phyloP scores from a whole-genome alignment of 257 asterid species.

The Knoxia roxburghii region DNA sequence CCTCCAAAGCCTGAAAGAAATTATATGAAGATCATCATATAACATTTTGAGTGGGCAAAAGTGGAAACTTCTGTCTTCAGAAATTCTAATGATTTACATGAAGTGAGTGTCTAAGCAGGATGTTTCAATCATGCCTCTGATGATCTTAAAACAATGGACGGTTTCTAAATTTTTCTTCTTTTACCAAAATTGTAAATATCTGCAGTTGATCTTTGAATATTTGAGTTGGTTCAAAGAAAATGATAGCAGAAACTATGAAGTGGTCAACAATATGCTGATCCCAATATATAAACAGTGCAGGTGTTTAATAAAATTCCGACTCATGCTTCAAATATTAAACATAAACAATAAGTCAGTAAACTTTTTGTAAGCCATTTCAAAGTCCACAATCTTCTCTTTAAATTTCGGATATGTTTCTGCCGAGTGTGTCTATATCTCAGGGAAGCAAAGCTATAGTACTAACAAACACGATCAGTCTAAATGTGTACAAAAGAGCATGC shows the following conservation, averaged over 20 bases:
- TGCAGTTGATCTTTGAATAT: background rate
- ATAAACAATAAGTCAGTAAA: background rate
- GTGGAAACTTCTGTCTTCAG: background rate
- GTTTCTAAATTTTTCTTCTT: background rate
- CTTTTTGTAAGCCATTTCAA: background rate
- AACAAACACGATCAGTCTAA: background rate
- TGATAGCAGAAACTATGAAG: background rate
- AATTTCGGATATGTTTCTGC: background rate
- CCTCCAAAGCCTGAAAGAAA: constrained; percentile 78
- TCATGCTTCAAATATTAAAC: background rate
- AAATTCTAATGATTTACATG: background rate
- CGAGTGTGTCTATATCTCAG: background rate
- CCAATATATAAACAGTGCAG: background rate
- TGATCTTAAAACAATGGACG: background rate
- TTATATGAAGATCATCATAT: constrained; percentile 11
- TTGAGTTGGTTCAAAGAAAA: background rate
- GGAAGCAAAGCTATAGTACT: background rate
- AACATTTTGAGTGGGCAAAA: background rate
- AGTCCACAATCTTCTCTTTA: background rate
- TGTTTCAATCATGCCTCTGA: background rate
- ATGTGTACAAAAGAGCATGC: background rate
- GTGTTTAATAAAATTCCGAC: background rate
- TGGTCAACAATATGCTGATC: background rate
- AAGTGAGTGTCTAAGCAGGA: background rate
- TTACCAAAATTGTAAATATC: background rate